Base-by-base conservation (phyloP, 106 monocot species). In the Dendrobium catenatum region DNA sequence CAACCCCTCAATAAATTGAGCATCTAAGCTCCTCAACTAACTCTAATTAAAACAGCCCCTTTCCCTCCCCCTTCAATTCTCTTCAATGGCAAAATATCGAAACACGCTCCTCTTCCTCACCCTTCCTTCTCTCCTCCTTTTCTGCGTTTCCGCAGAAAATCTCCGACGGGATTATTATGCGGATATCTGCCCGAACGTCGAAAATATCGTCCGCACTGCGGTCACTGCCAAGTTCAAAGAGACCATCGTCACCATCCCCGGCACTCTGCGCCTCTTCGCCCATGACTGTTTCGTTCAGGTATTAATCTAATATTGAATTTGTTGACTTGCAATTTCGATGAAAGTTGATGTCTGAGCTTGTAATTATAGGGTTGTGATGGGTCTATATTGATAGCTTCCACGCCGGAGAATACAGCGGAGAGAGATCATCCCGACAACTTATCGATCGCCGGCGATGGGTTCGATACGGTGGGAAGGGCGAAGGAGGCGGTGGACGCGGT, bases 401-500 rank as follows among this genome's bases (percentile, higher is more conserved):
- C 86, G 4, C n/a, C 37, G 2, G 80, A 16, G 29, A 86, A 89
- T 55, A 86, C 82, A 59, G 92, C 87, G 6, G 92, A 92, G 85
- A 92, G 82, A 51, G 85, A 89, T 59, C 83, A 88, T 73, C 78
- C 89, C 17, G 87, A 89, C 51, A 86, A 89, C 79, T 17, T 89
- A 31, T 86, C 92, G 27, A 81, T 92, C 15, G 89, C 92, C 40
- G 92, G 92, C 16, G 89, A 92, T 55, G 92, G 92, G 6, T 92
- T 92, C 77, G 92, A 92, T 82, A 89, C 92, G 6, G 89, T 92
- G 47, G 75, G 84, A 55, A 87, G 86, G 67, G 89, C 89, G 17
- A 92, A 89, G 84, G 92, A 85, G 11, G 92, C 92, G 2, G 87
- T 92, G 13, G 92, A 92, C 33, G 89, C 87, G 0, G 82, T 89